A percentile compares a stretch with the other conserved stretches of the same genome.
These are phyloP conservation scores for Penicillium robsamsonii DNA, from an alignment of 495 filamentous ascomycete genomes.

Conservation along the genomic window DNA sequence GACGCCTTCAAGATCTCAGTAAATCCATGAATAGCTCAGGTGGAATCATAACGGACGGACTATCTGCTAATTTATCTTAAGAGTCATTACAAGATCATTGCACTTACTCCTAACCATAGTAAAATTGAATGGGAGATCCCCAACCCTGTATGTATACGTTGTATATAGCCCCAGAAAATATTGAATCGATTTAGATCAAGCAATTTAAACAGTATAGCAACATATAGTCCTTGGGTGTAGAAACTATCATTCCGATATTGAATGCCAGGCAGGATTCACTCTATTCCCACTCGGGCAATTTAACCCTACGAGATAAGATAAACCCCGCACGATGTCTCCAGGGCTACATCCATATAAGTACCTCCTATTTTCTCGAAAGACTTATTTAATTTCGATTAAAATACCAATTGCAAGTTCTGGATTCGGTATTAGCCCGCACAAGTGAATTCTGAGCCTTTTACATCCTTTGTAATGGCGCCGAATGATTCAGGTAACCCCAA, in stretches of 20 bases:
- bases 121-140: too few relatives aligned
- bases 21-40: too few relatives aligned
- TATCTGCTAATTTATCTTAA: too few relatives aligned
- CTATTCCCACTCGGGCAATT: slow-evolving; percentile 20
- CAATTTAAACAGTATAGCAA: neutral
- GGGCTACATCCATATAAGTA: neutral
- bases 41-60: too few relatives aligned
- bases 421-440: neutral
- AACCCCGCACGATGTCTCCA: slow-evolving; percentile 22
- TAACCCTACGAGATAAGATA: slow-evolving; percentile 22
- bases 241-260: neutral
- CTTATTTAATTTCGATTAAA: neutral
- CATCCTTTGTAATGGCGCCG: slow-evolving; percentile 1
- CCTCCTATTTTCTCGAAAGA: neutral
- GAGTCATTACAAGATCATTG: too few relatives aligned
- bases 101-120: too few relatives aligned
- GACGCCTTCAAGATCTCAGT: too few relatives aligned
- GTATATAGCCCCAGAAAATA: too few relatives aligned
- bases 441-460: neutral
- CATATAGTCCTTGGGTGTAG: too few relatives aligned
- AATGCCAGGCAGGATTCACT: neutral
- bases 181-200: neutral
- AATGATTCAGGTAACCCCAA: slow-evolving; percentile 2
- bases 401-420: neutral
- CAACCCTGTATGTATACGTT: too few relatives aligned